These are phyloP conservation scores for Agrostemma githago DNA, from an alignment of 148 eudicot genomes.

Conservation along the genomic window DNA sequence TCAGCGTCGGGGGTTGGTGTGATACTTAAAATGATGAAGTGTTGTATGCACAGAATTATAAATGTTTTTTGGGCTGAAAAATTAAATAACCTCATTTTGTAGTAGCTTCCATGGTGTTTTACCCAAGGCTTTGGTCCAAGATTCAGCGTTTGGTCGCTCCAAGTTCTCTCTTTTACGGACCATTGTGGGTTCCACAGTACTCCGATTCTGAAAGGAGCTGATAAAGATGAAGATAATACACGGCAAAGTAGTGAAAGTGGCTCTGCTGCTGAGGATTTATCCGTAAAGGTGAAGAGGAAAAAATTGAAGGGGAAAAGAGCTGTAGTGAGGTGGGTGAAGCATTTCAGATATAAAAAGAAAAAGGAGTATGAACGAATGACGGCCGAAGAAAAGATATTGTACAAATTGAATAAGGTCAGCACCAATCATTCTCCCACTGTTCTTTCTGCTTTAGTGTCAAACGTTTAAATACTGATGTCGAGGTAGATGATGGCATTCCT, in stretches of 20 bases:
- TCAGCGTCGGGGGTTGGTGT: neutral
- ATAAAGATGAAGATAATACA: constrained; percentile 27
- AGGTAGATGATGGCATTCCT: neutral
- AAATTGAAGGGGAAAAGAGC: constrained; percentile 91
- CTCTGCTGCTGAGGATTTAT: constrained; percentile 24
- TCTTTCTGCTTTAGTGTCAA: constrained; percentile 1
- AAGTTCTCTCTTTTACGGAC: constrained; percentile 21
- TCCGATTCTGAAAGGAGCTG: constrained; percentile 31
- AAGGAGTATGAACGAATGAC: constrained; percentile 81
- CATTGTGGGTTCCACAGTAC: constrained; percentile 43
- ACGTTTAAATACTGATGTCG: neutral
- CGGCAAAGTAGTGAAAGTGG: constrained; percentile 31
- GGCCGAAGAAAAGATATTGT: constrained; percentile 67
- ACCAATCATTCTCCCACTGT: constrained; percentile 4
- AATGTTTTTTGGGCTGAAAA: neutral
- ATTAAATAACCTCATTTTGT: constrained; percentile 34
- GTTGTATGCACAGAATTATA: neutral
- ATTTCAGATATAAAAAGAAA: constrained; percentile 84
- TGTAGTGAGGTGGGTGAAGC: constrained; percentile 89
- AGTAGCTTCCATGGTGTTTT: constrained; percentile 48
- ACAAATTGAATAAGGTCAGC: constrained; percentile 68
- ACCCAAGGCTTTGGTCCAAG: constrained; percentile 42
- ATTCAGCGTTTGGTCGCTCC: constrained; percentile 18
- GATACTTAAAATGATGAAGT: neutral
- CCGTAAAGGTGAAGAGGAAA: constrained; percentile 57